These are phyloP conservation scores for Trametes cubensis DNA, from an alignment of 768 basidiomycete genomes.

Conservation along the genomic window DNA sequence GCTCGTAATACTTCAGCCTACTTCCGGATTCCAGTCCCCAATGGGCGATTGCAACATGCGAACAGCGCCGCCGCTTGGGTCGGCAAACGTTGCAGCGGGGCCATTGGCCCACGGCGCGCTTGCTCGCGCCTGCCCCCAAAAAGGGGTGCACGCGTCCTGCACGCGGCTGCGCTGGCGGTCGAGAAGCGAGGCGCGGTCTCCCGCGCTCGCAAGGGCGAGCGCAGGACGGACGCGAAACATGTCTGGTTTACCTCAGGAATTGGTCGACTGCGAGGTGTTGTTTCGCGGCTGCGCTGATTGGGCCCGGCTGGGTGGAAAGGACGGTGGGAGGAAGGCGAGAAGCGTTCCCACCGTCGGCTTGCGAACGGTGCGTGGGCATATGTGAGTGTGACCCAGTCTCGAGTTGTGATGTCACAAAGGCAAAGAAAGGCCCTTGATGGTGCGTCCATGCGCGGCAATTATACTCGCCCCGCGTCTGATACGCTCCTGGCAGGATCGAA, in stretches of 20 bases:
- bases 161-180: slow-evolving; percentile 36
- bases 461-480: slow-evolving; percentile 23
- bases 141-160: slow-evolving; percentile 39
- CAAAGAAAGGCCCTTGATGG: neutral
- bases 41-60: slow-evolving; percentile 1
- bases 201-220: slow-evolving; percentile 8
- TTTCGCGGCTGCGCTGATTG: slow-evolving; percentile 24
- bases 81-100: slow-evolving; percentile 19
- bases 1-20: slow-evolving; percentile 10
- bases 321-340: slow-evolving; percentile 14
- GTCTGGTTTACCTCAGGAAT: slow-evolving; percentile 34
- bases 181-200: slow-evolving; percentile 26
- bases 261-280: slow-evolving; percentile 23
- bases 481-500: slow-evolving; percentile 15
- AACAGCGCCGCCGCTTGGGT: slow-evolving; percentile 21
- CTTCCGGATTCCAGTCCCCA: neutral
- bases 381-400: neutral
- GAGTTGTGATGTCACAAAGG: neutral
- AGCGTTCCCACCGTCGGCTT: slow-evolving; percentile 17
- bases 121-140: slow-evolving; percentile 33
- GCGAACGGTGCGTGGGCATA: slow-evolving; percentile 8
- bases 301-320: slow-evolving; percentile 12
- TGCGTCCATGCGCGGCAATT: slow-evolving; percentile 21
- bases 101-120: slow-evolving; percentile 20
- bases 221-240: slow-evolving; percentile 34